phyloP scores from a whole-genome alignment of 345 rosid species.

The Camelina sativa region DNA sequence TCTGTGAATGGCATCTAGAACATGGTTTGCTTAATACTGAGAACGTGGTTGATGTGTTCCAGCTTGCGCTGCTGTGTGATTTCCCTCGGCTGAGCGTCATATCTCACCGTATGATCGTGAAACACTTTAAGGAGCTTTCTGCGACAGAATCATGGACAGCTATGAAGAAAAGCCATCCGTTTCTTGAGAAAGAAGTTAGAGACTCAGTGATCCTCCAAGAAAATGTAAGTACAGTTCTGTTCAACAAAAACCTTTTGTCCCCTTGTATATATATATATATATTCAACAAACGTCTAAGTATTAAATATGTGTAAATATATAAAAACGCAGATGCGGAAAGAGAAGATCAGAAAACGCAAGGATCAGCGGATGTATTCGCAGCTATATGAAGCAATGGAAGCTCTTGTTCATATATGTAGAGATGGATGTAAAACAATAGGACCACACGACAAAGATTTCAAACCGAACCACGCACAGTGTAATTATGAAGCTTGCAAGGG shows the following conservation, averaged over 20 bases:
- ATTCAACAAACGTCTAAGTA: background rate
- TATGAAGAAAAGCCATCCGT: conserved; percentile 83
- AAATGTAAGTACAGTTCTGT: conserved; percentile 47
- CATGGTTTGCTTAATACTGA: conserved; percentile 66
- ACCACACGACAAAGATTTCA: conserved; percentile 74
- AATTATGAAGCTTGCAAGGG: conserved; percentile 77
- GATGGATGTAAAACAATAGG: conserved; percentile 93
- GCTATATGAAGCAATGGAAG: conserved; percentile 88
- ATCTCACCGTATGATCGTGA: conserved; percentile 70
- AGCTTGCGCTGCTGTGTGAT: conserved; percentile 81
- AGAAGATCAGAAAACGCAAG: conserved; percentile 55
- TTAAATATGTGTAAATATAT: conserved; percentile 8
- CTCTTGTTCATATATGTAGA: conserved; percentile 89
- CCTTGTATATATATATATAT: background rate
- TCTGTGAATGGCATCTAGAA: conserved; percentile 69
- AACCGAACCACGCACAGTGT: conserved; percentile 60
- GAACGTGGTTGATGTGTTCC: conserved; percentile 79
- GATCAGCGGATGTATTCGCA: conserved; percentile 74
- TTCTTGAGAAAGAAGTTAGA: conserved; percentile 71
- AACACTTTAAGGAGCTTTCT: conserved; percentile 55
- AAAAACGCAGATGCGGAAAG: conserved; percentile 54
- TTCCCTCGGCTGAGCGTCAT: conserved; percentile 72
- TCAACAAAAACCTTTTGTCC: background rate
- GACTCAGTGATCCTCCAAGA: conserved; percentile 59
- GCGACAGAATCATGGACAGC: conserved; percentile 75